phyloP scores from a whole-genome alignment of 1,284 basidiomycete species.

The Moesziomyces parantarcticus region DNA sequence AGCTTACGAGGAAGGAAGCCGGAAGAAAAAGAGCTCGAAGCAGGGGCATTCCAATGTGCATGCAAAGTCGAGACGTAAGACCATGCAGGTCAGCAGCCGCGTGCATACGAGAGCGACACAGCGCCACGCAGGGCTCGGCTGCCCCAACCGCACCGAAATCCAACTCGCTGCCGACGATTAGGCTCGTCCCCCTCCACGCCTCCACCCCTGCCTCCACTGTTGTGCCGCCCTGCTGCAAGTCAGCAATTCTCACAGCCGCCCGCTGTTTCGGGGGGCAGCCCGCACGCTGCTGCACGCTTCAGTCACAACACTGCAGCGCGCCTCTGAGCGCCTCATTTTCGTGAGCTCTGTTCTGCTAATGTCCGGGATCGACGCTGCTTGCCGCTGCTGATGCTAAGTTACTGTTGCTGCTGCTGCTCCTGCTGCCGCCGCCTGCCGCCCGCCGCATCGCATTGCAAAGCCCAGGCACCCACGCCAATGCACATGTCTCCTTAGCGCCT shows the following conservation, averaged over 20 bases:
- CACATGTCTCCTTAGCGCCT: neutral
- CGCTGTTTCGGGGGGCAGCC: neutral
- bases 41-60: neutral
- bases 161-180: neutral
- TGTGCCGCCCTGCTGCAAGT: no score
- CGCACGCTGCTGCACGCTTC: constrained; percentile 1
- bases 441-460: neutral
- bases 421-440: neutral
- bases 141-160: neutral
- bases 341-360: constrained; percentile 3
- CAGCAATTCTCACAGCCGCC: neutral
- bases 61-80: neutral
- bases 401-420: no score
- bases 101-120: neutral
- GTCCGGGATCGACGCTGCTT: constrained; percentile 19
- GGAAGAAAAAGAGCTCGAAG: no score
- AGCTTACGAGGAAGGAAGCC: neutral
- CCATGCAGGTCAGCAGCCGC: neutral
- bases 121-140: no score
- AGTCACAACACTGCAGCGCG: neutral
- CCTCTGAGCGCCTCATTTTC: no score
- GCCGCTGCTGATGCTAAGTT: no score
- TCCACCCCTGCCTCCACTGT: no score
- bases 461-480: neutral
- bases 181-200: no score